Evolutionary conservation across 208 protist species (phyloP), one percentile per base, ranked within the genome.

Genomic region (Balamuthia mandrillaris): DNA sequence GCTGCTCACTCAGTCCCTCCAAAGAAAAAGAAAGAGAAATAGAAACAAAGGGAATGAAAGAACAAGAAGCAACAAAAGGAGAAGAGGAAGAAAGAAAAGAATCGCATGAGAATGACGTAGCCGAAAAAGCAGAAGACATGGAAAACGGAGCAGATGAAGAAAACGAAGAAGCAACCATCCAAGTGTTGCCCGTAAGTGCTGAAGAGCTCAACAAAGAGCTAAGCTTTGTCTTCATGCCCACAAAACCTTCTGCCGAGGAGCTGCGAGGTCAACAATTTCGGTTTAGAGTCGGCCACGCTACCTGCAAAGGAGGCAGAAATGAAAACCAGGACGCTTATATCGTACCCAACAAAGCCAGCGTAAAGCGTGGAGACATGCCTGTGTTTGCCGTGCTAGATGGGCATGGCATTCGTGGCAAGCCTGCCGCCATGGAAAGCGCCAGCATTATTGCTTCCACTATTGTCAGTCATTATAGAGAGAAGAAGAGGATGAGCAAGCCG

Each of bases 361-460:
- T 16, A 45, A 16, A 39, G 66, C 44, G 66, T 39, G 24, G 6
- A 45, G 42, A 52, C 12, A 33, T 70, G 41, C 54, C 39, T 16
- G 29, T 83, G n/a, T 83, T 83, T 47, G 77, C 41, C 18, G 77
- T 83, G 3, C 58, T 83, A 27, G 77, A 83, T 41, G 77, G 77
- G 18, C 77, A 83, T 44, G 77, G 77, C 4, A 10, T 37, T 16
- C 61, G 54, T 5, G 77, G 77, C 37, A 35, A 47, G 24, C 66
- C 37, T 31, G 77, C 56, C 10, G 77, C 77, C 66, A 77, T 39
- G 66, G 33, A 24, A 29, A 18, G 14, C 16, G 14, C 10, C 44
- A 27, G 18, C 42, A 16, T 54, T 16, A 31, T 18, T 47, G n/a
- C 16, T 10, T 6, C 58, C n/a, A n/a, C n/a, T n/a, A n/a, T n/a